Evolutionary conservation across 1,284 basidiomycete genomes (phyloP), one percentile per base, ranked within the genome.

Genomic region (Malassezia pachydermatis): DNA sequence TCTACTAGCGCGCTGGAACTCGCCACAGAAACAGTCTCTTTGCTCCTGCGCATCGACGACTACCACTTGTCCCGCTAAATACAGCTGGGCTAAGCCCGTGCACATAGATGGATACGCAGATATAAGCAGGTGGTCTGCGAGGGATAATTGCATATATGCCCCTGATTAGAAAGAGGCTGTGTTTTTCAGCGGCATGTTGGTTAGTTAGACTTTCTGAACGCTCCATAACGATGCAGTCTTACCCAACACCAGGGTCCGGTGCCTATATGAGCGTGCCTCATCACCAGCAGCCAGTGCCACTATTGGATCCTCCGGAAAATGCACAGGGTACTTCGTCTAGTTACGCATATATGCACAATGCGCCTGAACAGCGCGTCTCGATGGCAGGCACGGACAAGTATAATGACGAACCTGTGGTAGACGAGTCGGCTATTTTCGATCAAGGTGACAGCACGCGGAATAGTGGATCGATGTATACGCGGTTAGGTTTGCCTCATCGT

Each of bases 41-140:
- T 99, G 58, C 75, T 99, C 67, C 75, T 99, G 72, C 86, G 94
- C 76, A 96, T 98, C 42, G 94, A 98, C 73, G 92, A 96, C 72
- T 94, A 94, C 51, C 65, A 69, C 37, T 56, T 68, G 13, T 62
- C 65, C 41, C 60, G 64, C 43, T 67, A 54, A 55, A 1, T 16
- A 16, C 17, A 35, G 34, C 34, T 11, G 14, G 23, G 8, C 16
- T n/a, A n/a, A n/a, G n/a, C n/a, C n/a, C n/a, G n/a, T n/a, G n/a
- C n/a, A n/a, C n/a, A n/a, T n/a, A n/a, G n/a, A n/a, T n/a, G n/a
- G n/a, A n/a, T n/a, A n/a, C n/a, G n/a, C n/a, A n/a, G n/a, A n/a
- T n/a, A n/a, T n/a, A n/a, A n/a, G n/a, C n/a, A n/a, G n/a, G n/a
- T n/a, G n/a, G n/a, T n/a, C n/a, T n/a, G n/a, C n/a, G n/a, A n/a